These are phyloP conservation scores for Polyplosphaeria fusca DNA, from an alignment of 495 filamentous ascomycete species.

Conservation along the genomic window DNA sequence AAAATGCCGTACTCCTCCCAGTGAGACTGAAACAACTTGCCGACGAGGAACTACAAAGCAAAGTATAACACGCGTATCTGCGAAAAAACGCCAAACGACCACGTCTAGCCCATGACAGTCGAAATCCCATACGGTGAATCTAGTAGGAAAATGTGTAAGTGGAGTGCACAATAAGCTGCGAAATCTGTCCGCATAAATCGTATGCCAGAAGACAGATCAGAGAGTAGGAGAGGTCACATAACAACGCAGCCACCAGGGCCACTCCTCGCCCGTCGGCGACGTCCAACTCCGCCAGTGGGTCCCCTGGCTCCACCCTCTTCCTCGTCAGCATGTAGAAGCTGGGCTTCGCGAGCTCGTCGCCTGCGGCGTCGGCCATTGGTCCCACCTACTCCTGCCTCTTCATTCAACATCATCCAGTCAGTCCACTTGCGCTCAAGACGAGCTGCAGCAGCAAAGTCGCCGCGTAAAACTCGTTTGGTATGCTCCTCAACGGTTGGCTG, in stretches of 20 bases:
- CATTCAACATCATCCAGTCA: constrained; percentile 85
- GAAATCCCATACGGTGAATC: no score
- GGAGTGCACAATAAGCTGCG: no score
- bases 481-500: constrained; percentile 94
- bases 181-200: no score
- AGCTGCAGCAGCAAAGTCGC: constrained; percentile 66
- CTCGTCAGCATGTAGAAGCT: constrained; percentile 70
- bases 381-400: constrained; percentile 70
- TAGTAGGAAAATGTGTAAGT: no score
- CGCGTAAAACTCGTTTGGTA: constrained; percentile 73
- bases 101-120: no score
- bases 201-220: no score
- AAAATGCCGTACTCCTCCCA: no score
- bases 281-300: constrained; percentile 31
- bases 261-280: constrained; percentile 55
- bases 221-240: no score
- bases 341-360: constrained; percentile 70
- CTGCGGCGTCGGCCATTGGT: constrained; percentile 62
- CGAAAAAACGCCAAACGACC: no score
- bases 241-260: constrained; percentile 49
- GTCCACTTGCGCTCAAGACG: constrained; percentile 87
- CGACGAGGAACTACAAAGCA: no score
- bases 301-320: constrained; percentile 56
- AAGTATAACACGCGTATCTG: no score
- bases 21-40: no score